Conservation (phyloP, 2,329 filamentous ascomycete genomes). For the Fusarium incarnatum region DNA sequence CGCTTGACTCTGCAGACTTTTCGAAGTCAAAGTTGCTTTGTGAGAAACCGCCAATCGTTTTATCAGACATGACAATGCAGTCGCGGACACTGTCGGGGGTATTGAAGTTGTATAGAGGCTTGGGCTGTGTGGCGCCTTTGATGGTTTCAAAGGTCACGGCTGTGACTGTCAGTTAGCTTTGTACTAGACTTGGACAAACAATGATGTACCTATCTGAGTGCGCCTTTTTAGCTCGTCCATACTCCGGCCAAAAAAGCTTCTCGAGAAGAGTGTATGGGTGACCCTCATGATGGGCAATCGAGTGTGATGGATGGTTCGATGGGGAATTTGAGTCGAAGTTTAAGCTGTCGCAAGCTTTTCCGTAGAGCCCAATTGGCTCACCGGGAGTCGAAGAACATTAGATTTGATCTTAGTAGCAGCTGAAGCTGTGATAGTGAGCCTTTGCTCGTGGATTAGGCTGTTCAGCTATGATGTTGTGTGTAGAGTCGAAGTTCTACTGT, state of each 20-base stretch:
- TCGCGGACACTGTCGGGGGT: conserved; percentile 58
- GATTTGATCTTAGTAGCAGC: not conserved
- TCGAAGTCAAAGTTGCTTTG: conserved; percentile 75
- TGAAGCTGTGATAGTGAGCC: not conserved
- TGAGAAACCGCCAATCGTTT: conserved; percentile 88
- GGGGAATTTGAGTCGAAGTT: not conserved
- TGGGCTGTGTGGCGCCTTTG: conserved; percentile 71
- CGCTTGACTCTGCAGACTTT: conserved; percentile 1
- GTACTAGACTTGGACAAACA: accelerated
- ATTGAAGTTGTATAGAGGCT: conserved; percentile 73
- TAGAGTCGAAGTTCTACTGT: conserved; percentile 10
- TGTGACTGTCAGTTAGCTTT: conserved; percentile 49
- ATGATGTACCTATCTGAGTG: conserved; percentile 62
- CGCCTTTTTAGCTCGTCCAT: conserved; percentile 70
- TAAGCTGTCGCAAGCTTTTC: conserved; percentile 23
- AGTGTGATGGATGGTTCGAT: conserved; percentile 3
- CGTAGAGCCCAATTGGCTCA: conserved; percentile 49
- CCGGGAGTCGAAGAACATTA: conserved; percentile 41
- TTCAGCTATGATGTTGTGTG: conserved; percentile 4
- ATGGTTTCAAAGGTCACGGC: conserved; percentile 77
- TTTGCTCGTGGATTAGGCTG: conserved; percentile 1
- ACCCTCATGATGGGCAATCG: conserved; percentile 58
- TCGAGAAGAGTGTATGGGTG: conserved; percentile 57
- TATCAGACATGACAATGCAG: conserved; percentile 86
- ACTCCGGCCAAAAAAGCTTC: conserved; percentile 69